Evolutionary conservation across 805 yeast species (phyloP), one percentile per base, ranked within the genome.

Genomic region (Saturnispora hagleri): DNA sequence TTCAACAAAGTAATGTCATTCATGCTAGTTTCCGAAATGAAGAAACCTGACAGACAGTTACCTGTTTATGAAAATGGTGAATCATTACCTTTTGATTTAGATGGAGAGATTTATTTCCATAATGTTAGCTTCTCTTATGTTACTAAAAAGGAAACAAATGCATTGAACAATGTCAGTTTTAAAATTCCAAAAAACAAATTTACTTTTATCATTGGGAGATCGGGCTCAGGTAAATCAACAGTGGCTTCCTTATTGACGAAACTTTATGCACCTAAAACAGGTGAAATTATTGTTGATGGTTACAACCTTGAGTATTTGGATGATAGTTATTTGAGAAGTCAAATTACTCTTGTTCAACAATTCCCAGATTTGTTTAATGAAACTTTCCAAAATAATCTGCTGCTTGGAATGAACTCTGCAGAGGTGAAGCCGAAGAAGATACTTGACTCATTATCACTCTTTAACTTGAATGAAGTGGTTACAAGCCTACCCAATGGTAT

Each of bases 181-280:
- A 57, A 58, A 1, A 69, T 89, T 35, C 65, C 70, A 1, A 64
- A 77, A 0, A 73, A 76, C 1, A 57, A 68, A 33, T 61, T 77
- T 6, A 79, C 83, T 1, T 91, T 79, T 59, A 66, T 93, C 4
- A 77, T 93, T 42, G 99, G 99, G 1, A 73, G 75, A 54, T 89
- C 97, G 0, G 99, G 99, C 0, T 82, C 90, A 0, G 99, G 99
- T 0, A 93, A 93, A 64, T 91, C 98, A 0, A 85, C 98, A 0
- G 55, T 93, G 2, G 77, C 84, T 0, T 76, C 75, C 36, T 63
- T 93, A 2, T 58, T 93, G 1, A 63, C 85, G 51, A 76, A 76
- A 27, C 74, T 87, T 24, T 89, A 90, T 59, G 55, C 63, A 0
- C 68, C 86, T 55, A 55, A 63, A 0, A 51, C 63, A 0, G 99